Evolutionary conservation across 768 basidiomycete species (phyloP).

Genomic region (Holtermanniella nyarrowii): DNA sequence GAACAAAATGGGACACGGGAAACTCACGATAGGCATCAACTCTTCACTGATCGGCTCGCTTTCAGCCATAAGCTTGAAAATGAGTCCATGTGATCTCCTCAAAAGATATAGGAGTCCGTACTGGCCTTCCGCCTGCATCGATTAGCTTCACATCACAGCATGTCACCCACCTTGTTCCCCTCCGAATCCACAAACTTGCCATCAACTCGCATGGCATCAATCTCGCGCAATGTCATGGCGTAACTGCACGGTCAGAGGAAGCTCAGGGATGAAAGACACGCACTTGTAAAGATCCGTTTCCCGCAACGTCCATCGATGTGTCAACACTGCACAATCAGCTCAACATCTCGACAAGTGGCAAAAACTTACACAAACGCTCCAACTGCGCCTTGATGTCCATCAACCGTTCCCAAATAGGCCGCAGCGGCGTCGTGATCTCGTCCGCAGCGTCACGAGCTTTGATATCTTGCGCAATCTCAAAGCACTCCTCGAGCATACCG

Average conservation of each 20-base stretch:
- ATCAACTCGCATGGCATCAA: conserved; percentile 92
- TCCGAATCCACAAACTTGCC: conserved; percentile 95
- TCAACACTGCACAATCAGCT: conserved; percentile 49
- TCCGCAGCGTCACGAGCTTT: conserved; percentile 70
- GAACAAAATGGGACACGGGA: neutral
- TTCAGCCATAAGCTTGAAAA: conserved; percentile 83
- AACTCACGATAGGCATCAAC: conserved; percentile 80
- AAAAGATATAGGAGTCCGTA: conserved; percentile 89
- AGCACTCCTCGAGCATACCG: conserved; percentile 89
- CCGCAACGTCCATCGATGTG: conserved; percentile 91
- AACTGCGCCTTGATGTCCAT: conserved; percentile 74
- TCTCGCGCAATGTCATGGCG: conserved; percentile 82
- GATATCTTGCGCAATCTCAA: conserved; percentile 91
- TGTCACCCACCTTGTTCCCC: conserved; percentile 52
- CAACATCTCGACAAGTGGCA: neutral
- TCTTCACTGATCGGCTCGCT: conserved; percentile 97
- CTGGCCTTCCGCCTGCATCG: conserved; percentile 64
- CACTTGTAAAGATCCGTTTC: conserved; percentile 51
- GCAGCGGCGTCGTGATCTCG: conserved; percentile 70
- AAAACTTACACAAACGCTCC: conserved; percentile 54
- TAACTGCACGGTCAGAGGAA: conserved; percentile 51
- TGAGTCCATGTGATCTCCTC: conserved; percentile 88
- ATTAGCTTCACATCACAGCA: neutral
- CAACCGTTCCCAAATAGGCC: conserved; percentile 87
- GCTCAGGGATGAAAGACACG: conserved; percentile 3